Base-by-base conservation (phyloP, 805 yeast genomes). In the Pichia californica region DNA sequence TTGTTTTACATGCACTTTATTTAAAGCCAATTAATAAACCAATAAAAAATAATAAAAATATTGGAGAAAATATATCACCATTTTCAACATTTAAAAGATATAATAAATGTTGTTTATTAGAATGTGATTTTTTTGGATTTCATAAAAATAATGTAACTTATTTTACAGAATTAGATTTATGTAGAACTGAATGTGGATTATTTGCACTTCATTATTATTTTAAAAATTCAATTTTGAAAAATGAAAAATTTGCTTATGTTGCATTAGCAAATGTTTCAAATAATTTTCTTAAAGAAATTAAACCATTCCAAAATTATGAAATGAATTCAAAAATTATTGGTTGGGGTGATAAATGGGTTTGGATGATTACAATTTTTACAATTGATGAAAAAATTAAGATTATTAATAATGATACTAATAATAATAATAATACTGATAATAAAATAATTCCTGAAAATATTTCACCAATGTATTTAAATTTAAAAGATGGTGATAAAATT, bases 121-220 rank as follows among this genome's bases (percentile, higher is more conserved):
- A 89, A 58, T 79, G 87, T 57, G 97, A 89, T 62, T 75, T 85
- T 67, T 87, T 87, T 57, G 61, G 61, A 4, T 54, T 88, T 38
- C 98, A 89, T 68, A 91, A 89, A 66, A 78, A 83, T 44, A 91
- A 91, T 60, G 79, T 91, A 7, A 83, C 95, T 1, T 91, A 89
- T 63, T 83, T 84, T 55, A 65, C 70, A 16, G 97, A 89, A 52
- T 67, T 87, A 58, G 97, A 89, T 58, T 70, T 88, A 49, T 79
- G 86, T 3, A 76, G 97, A 57, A 71, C 84, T 7, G 77, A 79
- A 44, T 62, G 81, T 43, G 66, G 88, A 66, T 63, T 76, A 20
- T 61, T 65, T 36, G 63, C 77, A 5, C 76, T 89, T 68, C 41
- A 42, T n/a, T 25, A 40, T 10, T 52, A 31, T 45, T 46, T 54